Percentiles rank a stretch among this genome's conserved stretches.
Conservation (phyloP, 192 early-diverging fungal genomes). For the Umbelopsis sp. region DNA sequence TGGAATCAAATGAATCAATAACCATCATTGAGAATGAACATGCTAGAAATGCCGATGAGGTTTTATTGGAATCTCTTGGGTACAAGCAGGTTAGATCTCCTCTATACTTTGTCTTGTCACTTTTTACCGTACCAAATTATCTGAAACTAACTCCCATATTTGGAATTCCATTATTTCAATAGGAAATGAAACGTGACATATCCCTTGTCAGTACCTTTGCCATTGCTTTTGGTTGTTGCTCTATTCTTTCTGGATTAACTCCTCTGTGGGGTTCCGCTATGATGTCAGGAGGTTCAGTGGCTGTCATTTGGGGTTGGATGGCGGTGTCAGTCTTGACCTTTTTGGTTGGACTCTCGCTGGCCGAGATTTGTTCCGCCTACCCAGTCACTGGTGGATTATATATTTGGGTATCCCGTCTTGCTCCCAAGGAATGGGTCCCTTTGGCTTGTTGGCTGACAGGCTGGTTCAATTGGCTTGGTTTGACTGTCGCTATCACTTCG, state of each 20-base stretch:
- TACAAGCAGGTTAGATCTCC: slow-evolving; percentile 43
- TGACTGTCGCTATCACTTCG: slow-evolving; percentile 50
- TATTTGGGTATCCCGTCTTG: slow-evolving; percentile 55
- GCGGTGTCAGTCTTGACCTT: slow-evolving; percentile 54
- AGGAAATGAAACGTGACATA: slow-evolving; percentile 56
- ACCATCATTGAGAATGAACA: background rate
- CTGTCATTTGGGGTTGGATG: slow-evolving; percentile 53
- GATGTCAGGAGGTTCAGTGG: slow-evolving; percentile 50
- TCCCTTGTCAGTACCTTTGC: slow-evolving; percentile 53
- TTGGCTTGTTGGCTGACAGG: slow-evolving; percentile 57
- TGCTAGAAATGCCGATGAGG: slow-evolving; percentile 12
- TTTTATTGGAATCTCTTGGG: slow-evolving; percentile 35
- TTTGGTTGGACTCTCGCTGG: slow-evolving; percentile 49
- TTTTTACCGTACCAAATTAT: too few species aligned
- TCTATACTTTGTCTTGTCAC: background rate
- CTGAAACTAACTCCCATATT: background rate
- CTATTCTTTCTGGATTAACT: slow-evolving; percentile 51
- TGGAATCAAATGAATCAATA: slow-evolving; percentile 11
- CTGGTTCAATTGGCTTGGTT: slow-evolving; percentile 57
- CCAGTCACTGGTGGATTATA: slow-evolving; percentile 54
- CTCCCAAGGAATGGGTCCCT: slow-evolving; percentile 48
- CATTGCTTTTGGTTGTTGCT: slow-evolving; percentile 56
- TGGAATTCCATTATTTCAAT: too few species aligned
- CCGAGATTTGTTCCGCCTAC: slow-evolving; percentile 54
- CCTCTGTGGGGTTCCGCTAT: slow-evolving; percentile 57